Evolutionary conservation across 768 basidiomycete genomes (phyloP), one percentile per base, ranked within the genome.

Genomic region (Trametes cinnabarina): DNA sequence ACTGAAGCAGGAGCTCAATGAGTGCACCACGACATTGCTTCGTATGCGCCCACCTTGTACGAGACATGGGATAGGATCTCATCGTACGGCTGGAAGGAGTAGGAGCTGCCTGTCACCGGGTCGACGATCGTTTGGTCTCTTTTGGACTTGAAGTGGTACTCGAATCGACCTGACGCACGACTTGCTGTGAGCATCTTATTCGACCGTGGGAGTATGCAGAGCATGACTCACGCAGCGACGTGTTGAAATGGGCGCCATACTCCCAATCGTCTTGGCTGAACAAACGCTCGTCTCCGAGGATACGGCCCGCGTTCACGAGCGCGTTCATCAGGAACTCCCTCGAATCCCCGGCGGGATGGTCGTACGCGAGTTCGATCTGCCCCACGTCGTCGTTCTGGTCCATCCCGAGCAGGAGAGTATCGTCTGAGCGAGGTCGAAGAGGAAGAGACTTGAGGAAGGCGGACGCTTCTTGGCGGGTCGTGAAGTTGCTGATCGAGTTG

Each of bases 401-500:
- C 42, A 98, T 74, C 19, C 94, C 95, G 12, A 98, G 79, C 2
- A 98, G 75, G 9, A 98, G 77, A 0, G 92, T 96, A 69, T 97
- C 95, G 2, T 85, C 86, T 20, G 74, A 77, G 8, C 86, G 81
- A 8, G 88, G 74, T 10, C 87, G 84, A 23, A 98, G 76, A 4
- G 94, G 94, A 25, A 98, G 75, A 2, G 84, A 83, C 6, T 78
- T 77, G 49, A 99, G 81, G 72, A 99, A 97, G 0, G 79, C 71
- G 0, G 78, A 79, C 10, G 86, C 89, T 19, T 81, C 87, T 4
- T 76, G 74, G 10, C 93, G 82, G 5, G 77, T 19, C 15, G 10
- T 65, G 70, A 98, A 98, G 76, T 98, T 98, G 11, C 95, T 97
- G 8, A 98, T 69, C 1, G 92, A 91, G 0, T 90, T 94, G 0